phyloP scores from a whole-genome alignment of 805 yeast genomes.

The Pichia kluyveri region DNA sequence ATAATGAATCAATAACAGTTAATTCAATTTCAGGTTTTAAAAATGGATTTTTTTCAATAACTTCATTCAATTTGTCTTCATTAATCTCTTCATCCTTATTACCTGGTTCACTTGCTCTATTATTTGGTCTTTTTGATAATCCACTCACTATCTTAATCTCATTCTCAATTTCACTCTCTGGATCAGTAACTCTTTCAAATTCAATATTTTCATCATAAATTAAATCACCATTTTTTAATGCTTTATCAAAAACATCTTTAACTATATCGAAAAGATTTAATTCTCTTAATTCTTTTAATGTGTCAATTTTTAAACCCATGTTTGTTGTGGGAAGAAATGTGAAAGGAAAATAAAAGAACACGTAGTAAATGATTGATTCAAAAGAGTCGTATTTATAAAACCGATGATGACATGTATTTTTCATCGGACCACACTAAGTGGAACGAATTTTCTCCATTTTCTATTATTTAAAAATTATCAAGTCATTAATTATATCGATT shows the following conservation, averaged over 20 bases:
- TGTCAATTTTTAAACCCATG: slow-evolving; percentile 5
- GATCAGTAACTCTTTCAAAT: slow-evolving; percentile 18
- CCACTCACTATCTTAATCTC: slow-evolving; percentile 27
- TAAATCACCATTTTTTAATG: slow-evolving; percentile 18
- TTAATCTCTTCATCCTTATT: slow-evolving; percentile 26
- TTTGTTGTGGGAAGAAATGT: background rate
- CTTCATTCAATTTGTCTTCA: slow-evolving; percentile 23
- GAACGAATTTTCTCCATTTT: too few species aligned
- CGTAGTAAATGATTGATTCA: too few species aligned
- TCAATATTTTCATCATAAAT: slow-evolving; percentile 14
- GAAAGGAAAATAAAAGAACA: background rate
- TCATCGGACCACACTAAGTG: too few species aligned
- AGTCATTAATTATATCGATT: background rate
- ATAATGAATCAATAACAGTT: slow-evolving; percentile 46
- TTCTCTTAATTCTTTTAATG: slow-evolving; percentile 16
- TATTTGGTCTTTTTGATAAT: slow-evolving; percentile 26
- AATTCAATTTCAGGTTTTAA: slow-evolving; percentile 69
- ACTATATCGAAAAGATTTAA: slow-evolving; percentile 14
- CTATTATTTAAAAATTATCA: too few species aligned
- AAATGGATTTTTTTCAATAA: slow-evolving; percentile 57
- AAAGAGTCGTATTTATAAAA: too few species aligned
- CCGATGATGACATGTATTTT: too few species aligned
- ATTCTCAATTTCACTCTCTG: slow-evolving; percentile 17
- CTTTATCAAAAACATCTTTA: slow-evolving; percentile 15
- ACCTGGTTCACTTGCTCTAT: slow-evolving; percentile 27